These are phyloP conservation scores for Isabelozyma gotoi DNA, from an alignment of 805 yeast species.

Conservation along the genomic window DNA sequence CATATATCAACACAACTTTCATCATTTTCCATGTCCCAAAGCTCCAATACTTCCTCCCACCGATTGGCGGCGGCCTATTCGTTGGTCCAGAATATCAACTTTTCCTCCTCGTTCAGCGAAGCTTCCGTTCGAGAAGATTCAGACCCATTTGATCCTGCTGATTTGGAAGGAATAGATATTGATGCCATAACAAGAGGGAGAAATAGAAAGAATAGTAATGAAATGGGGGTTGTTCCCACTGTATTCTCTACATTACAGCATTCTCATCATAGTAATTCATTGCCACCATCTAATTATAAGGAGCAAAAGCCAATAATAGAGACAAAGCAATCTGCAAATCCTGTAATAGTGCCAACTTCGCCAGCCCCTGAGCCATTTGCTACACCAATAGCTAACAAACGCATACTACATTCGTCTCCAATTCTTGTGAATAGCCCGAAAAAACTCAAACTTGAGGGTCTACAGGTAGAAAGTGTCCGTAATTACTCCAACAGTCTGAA, in stretches of 20 bases:
- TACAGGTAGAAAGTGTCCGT: not conserved
- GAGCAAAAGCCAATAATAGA: not conserved
- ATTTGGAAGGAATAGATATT: slow-evolving; percentile 14
- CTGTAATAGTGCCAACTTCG: not conserved
- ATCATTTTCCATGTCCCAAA: slow-evolving; percentile 1
- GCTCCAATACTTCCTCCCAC: not conserved
- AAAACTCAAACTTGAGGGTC: not conserved
- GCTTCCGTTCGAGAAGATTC: not conserved
- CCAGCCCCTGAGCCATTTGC: slow-evolving; percentile 1
- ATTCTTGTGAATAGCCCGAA: not conserved
- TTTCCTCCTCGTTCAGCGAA: slow-evolving; percentile 13
- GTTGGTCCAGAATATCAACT: slow-evolving; percentile 10
- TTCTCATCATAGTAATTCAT: too few species aligned
- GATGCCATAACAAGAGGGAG: not conserved
- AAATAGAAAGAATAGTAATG: too few species aligned
- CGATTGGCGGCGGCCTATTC: not conserved
- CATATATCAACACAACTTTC: slow-evolving; percentile 1
- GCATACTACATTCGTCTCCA: not conserved
- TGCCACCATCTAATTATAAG: too few species aligned
- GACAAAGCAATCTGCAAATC: not conserved
- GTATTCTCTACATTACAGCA: too few species aligned
- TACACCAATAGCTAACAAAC: not conserved
- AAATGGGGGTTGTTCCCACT: too few species aligned
- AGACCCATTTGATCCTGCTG: slow-evolving; percentile 17
- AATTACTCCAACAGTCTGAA: not conserved